Evolutionary conservation across 345 rosid genomes (phyloP).

Genomic region (Cardamine chenopodiifolia): DNA sequence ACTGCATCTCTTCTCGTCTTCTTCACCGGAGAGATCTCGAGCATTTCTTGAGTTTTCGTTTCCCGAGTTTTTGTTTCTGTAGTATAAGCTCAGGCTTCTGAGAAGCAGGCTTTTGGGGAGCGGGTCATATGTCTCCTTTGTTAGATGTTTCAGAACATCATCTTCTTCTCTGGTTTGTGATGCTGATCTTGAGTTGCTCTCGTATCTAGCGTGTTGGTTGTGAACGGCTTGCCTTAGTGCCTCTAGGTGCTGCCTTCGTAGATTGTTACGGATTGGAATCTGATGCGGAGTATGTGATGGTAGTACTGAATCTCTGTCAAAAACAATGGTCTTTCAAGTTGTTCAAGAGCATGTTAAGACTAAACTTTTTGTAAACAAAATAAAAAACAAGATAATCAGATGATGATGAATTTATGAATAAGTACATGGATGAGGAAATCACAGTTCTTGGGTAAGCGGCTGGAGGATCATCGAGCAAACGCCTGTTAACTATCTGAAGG

Average conservation of each 20-base stretch:
- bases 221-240: conserved; percentile 40
- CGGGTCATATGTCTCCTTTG: conserved; percentile 63
- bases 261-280: conserved; percentile 26
- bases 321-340: conserved; percentile 13
- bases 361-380: not conserved
- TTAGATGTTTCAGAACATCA: conserved; percentile 51
- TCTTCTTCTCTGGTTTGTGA: conserved; percentile 45
- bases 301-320: conserved; percentile 28
- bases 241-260: conserved; percentile 36
- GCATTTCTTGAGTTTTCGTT: not conserved
- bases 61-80: conserved; percentile 43
- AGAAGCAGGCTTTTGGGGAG: conserved; percentile 47
- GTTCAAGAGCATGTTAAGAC: not conserved
- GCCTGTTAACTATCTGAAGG: conserved; percentile 31
- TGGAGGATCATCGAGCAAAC: conserved; percentile 21
- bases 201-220: conserved; percentile 14
- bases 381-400: conserved; percentile 13
- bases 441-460: conserved; percentile 7
- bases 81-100: conserved; percentile 56
- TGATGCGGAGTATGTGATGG: conserved; percentile 14
- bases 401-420: not conserved
- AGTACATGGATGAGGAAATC: conserved; percentile 30
- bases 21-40: conserved; percentile 40
- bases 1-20: conserved; percentile 61
- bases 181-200: conserved; percentile 25